Evolutionary conservation across 2,329 filamentous ascomycete genomes (phyloP), one percentile per base, ranked within the genome.

Genomic region (Aspergillus jensenii): DNA sequence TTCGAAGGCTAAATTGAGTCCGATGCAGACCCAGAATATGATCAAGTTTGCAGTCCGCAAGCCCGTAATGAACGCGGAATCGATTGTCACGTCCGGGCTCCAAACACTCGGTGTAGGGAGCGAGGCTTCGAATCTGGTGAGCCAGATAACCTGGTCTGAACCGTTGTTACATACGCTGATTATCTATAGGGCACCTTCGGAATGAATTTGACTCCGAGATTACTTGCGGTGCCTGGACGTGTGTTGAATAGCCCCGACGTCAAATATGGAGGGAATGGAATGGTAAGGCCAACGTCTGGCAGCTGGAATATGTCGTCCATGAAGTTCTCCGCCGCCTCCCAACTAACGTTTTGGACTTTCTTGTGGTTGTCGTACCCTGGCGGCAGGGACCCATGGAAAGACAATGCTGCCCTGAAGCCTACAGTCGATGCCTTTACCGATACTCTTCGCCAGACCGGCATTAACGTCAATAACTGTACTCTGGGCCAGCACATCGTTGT

Each of bases 191-290:
- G 25, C 25, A 8, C 25, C 25, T 27, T 27, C 2, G 25, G 25
- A 27, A 27, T 27, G 25, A 9, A 27, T 9, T 27, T 27, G 25
- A 27, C 6, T 27, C 56, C 62, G 2, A 59, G 74, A 76, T 80
- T 96, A 35, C 78, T 96, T 35, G 89, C 89, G 0, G 89, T 96
- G 0, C 79, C 80, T 1, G 93, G 85, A 1, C 86, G 92, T 6
- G 82, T 93, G 60, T 55, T 1, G 74, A 76, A 27, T 27, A 27
- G 25, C 25, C 25, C 25, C 25, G 25, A 27, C 1, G 25, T 27
- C 25, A 27, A 27, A 27, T 27, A 27, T 27, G 25, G 25, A 27
- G 25, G 25, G 25, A 8, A 8, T 8, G 8, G 7, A 3, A 27
- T 27, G 25, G 25, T 27, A 27, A 27, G 25, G 25, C 25, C 25